Evolutionary conservation across 2,329 filamentous ascomycete species (phyloP).

Genomic region (Aspergillus unguis): DNA sequence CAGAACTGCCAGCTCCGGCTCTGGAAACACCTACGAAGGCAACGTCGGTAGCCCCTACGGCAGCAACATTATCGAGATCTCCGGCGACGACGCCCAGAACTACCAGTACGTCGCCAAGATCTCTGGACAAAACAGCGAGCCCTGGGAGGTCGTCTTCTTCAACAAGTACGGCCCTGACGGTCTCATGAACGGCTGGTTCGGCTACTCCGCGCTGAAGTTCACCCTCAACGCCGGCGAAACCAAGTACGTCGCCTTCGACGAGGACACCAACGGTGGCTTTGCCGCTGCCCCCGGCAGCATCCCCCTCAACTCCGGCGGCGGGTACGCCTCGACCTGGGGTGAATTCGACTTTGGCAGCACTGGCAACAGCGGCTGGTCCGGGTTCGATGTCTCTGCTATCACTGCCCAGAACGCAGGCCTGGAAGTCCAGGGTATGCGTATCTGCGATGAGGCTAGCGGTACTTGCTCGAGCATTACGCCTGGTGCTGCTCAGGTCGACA

Average conservation of each 20-base stretch:
- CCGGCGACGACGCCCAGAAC: slow-evolving; percentile 24
- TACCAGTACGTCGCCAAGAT: slow-evolving; percentile 40
- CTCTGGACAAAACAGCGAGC: slow-evolving; percentile 29
- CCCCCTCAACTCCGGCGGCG: slow-evolving; percentile 31
- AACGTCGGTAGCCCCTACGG: slow-evolving; percentile 41
- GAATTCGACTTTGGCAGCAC: slow-evolving; percentile 38
- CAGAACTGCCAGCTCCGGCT: slow-evolving; percentile 22
- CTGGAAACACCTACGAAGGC: slow-evolving; percentile 32
- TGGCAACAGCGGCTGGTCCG: slow-evolving; percentile 35
- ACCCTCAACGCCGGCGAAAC: slow-evolving; percentile 33
- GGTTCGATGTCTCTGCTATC: slow-evolving; percentile 42
- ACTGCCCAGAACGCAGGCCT: slow-evolving; percentile 30
- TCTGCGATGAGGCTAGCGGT: slow-evolving; percentile 26
- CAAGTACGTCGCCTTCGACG: slow-evolving; percentile 37
- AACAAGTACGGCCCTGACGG: slow-evolving; percentile 38
- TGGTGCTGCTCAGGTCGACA: slow-evolving; percentile 23
- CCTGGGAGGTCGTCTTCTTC: slow-evolving; percentile 39
- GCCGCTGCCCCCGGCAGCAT: slow-evolving; percentile 27
- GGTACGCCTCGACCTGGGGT: slow-evolving; percentile 37
- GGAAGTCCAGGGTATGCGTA: slow-evolving; percentile 36
- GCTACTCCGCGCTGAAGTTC: slow-evolving; percentile 31
- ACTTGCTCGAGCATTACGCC: slow-evolving; percentile 32
- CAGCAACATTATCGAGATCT: slow-evolving; percentile 40
- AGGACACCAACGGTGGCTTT: slow-evolving; percentile 35
- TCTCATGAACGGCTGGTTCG: slow-evolving; percentile 36